A percentile compares a stretch with the other conserved stretches of the same genome.
Conservation (phyloP, 345 rosid genomes). For the Cardamine chenopodiifolia region DNA sequence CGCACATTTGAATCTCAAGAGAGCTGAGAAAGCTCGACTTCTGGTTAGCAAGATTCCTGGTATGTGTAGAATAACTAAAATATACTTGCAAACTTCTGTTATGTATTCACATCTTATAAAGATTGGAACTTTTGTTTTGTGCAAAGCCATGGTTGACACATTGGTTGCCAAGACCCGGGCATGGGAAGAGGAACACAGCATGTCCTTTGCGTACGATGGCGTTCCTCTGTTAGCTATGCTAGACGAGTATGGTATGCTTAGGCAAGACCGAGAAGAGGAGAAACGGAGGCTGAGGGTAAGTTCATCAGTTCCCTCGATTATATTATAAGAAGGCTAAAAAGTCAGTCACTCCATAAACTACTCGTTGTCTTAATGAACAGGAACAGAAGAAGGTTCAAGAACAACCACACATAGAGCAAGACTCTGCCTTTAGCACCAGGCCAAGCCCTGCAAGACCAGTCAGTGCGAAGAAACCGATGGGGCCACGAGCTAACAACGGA, state of each 20-base stretch:
- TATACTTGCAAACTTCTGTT: conserved; percentile 1
- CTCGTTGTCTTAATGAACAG: conserved; percentile 37
- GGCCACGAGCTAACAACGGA: conserved; percentile 69
- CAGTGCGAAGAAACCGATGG: conserved; percentile 66
- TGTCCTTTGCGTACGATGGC: conserved; percentile 82
- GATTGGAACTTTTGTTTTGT: conserved; percentile 5
- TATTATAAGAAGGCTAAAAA: neutral
- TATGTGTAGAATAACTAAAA: conserved; percentile 37
- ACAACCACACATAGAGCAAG: conserved; percentile 82
- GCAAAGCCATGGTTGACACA: conserved; percentile 79
- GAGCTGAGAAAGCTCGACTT: conserved; percentile 92
- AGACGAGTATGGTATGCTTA: conserved; percentile 97
- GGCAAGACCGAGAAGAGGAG: conserved; percentile 98
- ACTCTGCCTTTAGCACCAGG: conserved; percentile 63
- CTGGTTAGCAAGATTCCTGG: conserved; percentile 97
- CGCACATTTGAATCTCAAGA: conserved; percentile 97
- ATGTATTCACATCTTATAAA: conserved; percentile 11
- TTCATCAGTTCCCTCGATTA: neutral
- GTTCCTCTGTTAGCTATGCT: conserved; percentile 97
- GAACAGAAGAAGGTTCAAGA: conserved; percentile 89
- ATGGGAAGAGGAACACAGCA: conserved; percentile 88
- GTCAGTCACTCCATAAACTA: neutral
- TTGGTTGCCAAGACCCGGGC: conserved; percentile 83
- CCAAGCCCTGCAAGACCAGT: conserved; percentile 91
- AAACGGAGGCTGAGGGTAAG: conserved; percentile 79